phyloP scores from a whole-genome alignment of 257 asterid species.

The Linaria vulgaris region DNA sequence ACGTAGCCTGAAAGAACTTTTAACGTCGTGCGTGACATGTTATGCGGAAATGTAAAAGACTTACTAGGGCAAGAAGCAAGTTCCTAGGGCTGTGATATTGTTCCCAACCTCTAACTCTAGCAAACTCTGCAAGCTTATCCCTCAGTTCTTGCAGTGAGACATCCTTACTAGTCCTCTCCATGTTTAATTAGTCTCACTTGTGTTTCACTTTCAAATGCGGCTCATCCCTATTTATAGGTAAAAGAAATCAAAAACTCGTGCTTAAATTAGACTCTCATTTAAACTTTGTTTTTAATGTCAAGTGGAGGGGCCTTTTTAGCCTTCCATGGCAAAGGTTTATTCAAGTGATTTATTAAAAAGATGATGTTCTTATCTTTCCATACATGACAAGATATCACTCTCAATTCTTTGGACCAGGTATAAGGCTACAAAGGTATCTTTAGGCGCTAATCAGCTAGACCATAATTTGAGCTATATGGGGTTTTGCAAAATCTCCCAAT shows the following conservation, averaged over 20 bases:
- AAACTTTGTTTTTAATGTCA: not conserved
- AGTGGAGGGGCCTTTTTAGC: slow-evolving; percentile 33
- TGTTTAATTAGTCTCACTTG: slow-evolving; percentile 1
- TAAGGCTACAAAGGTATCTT: too few species aligned
- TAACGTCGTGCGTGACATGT: too few species aligned
- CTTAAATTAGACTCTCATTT: not conserved
- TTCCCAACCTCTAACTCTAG: slow-evolving; percentile 56
- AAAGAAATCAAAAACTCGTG: not conserved
- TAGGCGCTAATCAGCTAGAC: too few species aligned
- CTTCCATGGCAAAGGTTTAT: slow-evolving; percentile 2
- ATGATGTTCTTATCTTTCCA: slow-evolving; percentile 27
- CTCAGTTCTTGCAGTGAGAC: slow-evolving; percentile 57
- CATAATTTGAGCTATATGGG: too few species aligned
- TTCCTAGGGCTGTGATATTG: slow-evolving; percentile 65
- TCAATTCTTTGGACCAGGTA: not conserved
- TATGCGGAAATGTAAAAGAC: not conserved
- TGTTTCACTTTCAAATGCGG: not conserved
- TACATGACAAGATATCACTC: slow-evolving; percentile 41
- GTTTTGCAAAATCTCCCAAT: too few species aligned
- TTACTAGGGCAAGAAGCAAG: slow-evolving; percentile 66
- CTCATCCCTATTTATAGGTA: slow-evolving; percentile 34
- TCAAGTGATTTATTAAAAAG: slow-evolving; percentile 27
- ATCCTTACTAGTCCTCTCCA: slow-evolving; percentile 52
- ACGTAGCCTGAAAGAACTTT: too few species aligned
- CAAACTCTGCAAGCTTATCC: slow-evolving; percentile 54